Evolutionary conservation across 2,329 filamentous ascomycete genomes (phyloP), one percentile per base, ranked within the genome.

Genomic region (Blastomyces emzantsi): DNA sequence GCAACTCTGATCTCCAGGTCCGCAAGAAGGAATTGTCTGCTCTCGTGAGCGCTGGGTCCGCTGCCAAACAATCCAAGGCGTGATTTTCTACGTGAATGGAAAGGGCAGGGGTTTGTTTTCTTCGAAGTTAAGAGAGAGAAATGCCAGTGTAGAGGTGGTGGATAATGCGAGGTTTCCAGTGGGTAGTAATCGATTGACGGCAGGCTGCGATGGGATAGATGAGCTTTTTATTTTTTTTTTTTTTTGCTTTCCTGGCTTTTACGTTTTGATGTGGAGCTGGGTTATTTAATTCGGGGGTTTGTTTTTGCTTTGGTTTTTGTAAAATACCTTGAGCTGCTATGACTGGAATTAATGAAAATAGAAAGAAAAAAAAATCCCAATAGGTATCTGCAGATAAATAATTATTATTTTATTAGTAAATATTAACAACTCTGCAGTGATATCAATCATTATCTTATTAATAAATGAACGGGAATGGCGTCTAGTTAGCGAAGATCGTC

Each of bases 1-100:
- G 94, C 70, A 97, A 97, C 85, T 96, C 91, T 30, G 93, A 94
- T 70, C 77, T 95, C 67, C 88, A 92, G 79, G 82, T 79, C 62
- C 85, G 82, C 77, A 85, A 84, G 77, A 68, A 66, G 15, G 75
- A 95, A 68, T 78, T 97, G 62, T 83, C 86, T 69, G 71, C 72
- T 41, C 76, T 94, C 69, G 79, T 90, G 74, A 83, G 83, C 78
- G 80, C 80, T 58, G 88, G 85, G 67, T 83, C 83, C 71, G 88
- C 87, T 69, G 66, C 87, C 67, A 89, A 39, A 56, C 6, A 30
- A 22, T 36, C 54, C 33, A 56, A 75, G 69, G 66, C 25, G 22
- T 30, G 13, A 22, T 33, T 17, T 58, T 25, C 36, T 45, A 41
- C 47, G 17, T 22, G 11, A 41, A 25, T 52, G 45, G 55, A 9